These are phyloP conservation scores for Ramaria sp. DNA, from an alignment of 768 basidiomycete species.

Conservation along the genomic window DNA sequence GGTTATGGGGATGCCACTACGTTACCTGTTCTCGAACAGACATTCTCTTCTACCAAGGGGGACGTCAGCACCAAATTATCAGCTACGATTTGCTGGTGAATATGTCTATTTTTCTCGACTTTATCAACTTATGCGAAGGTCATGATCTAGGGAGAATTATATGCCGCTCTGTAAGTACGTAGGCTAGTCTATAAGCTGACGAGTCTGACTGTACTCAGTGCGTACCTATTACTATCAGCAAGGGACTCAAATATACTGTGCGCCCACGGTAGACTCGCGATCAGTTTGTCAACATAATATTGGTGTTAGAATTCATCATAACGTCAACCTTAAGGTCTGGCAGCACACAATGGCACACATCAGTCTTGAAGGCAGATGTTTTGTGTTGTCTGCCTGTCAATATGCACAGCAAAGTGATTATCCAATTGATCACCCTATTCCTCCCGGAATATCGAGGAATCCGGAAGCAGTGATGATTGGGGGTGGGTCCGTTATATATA, in stretches of 20 bases:
- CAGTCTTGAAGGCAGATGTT: conserved; percentile 58
- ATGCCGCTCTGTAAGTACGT: conserved; percentile 47
- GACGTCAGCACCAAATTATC: conserved; percentile 36
- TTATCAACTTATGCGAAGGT: not conserved
- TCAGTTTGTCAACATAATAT: conserved; percentile 15
- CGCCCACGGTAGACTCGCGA: conserved; percentile 54
- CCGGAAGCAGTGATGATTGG: conserved; percentile 46
- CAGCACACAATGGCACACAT: conserved; percentile 49
- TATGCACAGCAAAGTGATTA: conserved; percentile 46
- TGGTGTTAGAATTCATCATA: not conserved
- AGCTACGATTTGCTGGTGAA: conserved; percentile 50
- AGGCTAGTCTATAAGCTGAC: not conserved
- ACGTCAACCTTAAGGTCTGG: conserved; percentile 27
- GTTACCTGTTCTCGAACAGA: conserved; percentile 35
- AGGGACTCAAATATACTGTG: conserved; percentile 53
- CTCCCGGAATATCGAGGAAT: conserved; percentile 24
- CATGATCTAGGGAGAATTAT: conserved; percentile 50
- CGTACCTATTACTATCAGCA: conserved; percentile 48
- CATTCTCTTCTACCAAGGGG: conserved; percentile 21
- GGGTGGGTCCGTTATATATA: conserved; percentile 52
- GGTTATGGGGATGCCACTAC: conserved; percentile 47
- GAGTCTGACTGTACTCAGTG: conserved; percentile 24
- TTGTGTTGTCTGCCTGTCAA: conserved; percentile 55
- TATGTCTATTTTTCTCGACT: not conserved
- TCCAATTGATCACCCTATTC: conserved; percentile 36